Evolutionary conservation across 2,329 filamentous ascomycete genomes (phyloP), one percentile per base, ranked within the genome.

Genomic region (Cercospora sp.): DNA sequence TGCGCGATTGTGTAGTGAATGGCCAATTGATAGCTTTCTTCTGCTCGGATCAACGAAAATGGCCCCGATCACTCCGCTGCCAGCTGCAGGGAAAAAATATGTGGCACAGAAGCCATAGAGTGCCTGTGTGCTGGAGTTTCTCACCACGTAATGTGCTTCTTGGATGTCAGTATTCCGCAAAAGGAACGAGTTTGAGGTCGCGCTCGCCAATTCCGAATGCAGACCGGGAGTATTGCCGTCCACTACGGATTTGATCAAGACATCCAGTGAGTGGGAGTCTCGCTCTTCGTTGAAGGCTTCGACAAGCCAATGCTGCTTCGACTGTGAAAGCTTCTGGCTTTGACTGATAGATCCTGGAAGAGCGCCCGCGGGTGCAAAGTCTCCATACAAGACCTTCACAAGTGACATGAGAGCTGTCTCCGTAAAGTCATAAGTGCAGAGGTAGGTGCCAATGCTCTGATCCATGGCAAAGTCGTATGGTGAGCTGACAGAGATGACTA

Each of bases 381-480:
- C 92, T 9, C 94, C 94, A 73, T 94, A 94, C 0, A 97, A 82
- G 0, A 92, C 91, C 67, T 92, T 89, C 18, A 96, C 92, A 4
- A 97, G 82, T 1, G 93, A 92, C 69, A 91, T 89, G 82, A 97
- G 88, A 18, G 94, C 93, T 7, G 91, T 94, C 74, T 97, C 94
- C 0, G 94, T 97, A 75, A 97, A 97, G 80, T 97, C 94, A 78
- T 96, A 97, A 0, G 94, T 97, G 82, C 94, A 97, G 48, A 98
- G 86, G 75, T 97, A 97, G 0, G 94, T 97, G 5, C 92, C 91
- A 48, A 98, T 94, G 0, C 89, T 89, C 71, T 91, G 90, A 75
- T 98, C 94, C 87, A 94, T 93, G 55, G 93, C 93, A 78, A 98
- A 98, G 78, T 98, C 94, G 79, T 97, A 98, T 0, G 94, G 94